These are phyloP conservation scores for Rhododendron henanense DNA, from an alignment of 148 eudicot species.

Conservation along the genomic window DNA sequence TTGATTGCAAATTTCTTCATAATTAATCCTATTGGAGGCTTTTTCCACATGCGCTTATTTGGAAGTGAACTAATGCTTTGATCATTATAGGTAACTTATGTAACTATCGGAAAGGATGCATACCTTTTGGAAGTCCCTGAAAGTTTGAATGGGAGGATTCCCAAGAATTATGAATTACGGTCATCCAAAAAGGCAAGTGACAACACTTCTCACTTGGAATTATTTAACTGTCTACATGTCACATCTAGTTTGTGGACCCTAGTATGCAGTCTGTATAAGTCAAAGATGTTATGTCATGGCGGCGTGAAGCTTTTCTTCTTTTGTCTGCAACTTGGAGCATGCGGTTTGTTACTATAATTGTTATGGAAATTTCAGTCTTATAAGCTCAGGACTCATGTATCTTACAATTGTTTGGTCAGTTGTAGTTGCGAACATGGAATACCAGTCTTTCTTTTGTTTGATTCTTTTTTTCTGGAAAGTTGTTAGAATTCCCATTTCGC, in stretches of 20 bases:
- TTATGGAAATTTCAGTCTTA: neutral
- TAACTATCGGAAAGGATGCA: conserved; percentile 77
- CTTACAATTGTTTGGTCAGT: neutral
- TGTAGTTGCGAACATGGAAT: neutral
- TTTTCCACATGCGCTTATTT: conserved; percentile 14
- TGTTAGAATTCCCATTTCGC: neutral
- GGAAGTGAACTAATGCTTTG: neutral
- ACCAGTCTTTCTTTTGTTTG: neutral
- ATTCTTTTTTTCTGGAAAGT: neutral
- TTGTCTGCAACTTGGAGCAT: conserved; percentile 3
- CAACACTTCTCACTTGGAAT: neutral
- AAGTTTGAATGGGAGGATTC: conserved; percentile 43
- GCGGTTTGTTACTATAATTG: neutral
- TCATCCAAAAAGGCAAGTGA: conserved; percentile 86
- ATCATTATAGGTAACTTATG: conserved; percentile 64
- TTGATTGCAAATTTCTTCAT: conserved; percentile 1
- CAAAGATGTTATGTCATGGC: neutral
- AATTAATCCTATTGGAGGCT: neutral
- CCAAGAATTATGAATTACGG: conserved; percentile 69
- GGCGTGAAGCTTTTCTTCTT: neutral
- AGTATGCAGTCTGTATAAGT: neutral
- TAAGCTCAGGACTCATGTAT: neutral
- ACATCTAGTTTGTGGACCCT: neutral
- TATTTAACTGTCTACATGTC: neutral
- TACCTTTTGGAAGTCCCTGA: conserved; percentile 95